Percentiles rank a stretch among this genome's conserved stretches.
These are phyloP conservation scores for Taxillus chinensis DNA, from an alignment of 164 flowering plant genomes.

Conservation along the genomic window DNA sequence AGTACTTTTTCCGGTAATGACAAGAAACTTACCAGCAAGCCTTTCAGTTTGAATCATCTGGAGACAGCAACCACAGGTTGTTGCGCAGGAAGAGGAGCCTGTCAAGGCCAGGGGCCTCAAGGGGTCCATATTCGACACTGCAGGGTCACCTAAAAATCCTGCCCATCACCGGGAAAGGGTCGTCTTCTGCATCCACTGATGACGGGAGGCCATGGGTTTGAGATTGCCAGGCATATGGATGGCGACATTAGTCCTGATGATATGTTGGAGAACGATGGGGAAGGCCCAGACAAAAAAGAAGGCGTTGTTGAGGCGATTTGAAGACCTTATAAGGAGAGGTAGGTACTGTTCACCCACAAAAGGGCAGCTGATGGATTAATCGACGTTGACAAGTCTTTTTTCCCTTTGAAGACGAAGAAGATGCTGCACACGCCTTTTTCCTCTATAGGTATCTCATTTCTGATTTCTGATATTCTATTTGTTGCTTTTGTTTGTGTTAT, in stretches of 20 bases:
- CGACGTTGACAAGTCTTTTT: not conserved
- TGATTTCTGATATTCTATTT: no score
- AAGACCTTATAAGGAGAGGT: slow-evolving; percentile 44
- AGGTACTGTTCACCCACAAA: slow-evolving; percentile 11
- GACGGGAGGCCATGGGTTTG: slow-evolving; percentile 21
- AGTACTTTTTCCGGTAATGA: slow-evolving; percentile 12
- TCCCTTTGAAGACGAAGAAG: not conserved
- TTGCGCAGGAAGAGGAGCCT: slow-evolving; percentile 10
- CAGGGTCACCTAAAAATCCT: slow-evolving; percentile 25
- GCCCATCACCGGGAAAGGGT: slow-evolving; percentile 19
- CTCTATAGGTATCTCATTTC: no score
- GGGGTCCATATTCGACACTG: slow-evolving; percentile 52
- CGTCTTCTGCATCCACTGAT: slow-evolving; percentile 20
- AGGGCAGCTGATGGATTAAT: slow-evolving; percentile 10
- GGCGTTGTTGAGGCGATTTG: slow-evolving; percentile 49
- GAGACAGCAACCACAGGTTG: not conserved
- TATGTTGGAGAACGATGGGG: slow-evolving; percentile 21
- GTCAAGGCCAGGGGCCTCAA: slow-evolving; percentile 33
- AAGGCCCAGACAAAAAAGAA: slow-evolving; percentile 39
- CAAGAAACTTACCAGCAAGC: slow-evolving; percentile 5
- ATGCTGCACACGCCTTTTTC: no score
- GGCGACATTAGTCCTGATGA: slow-evolving; percentile 27
- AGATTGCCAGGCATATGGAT: no score
- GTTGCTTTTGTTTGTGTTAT: no score
- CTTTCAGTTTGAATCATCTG: no score